These are phyloP conservation scores for Arabis alpina DNA, from an alignment of 345 rosid species.

Conservation along the genomic window DNA sequence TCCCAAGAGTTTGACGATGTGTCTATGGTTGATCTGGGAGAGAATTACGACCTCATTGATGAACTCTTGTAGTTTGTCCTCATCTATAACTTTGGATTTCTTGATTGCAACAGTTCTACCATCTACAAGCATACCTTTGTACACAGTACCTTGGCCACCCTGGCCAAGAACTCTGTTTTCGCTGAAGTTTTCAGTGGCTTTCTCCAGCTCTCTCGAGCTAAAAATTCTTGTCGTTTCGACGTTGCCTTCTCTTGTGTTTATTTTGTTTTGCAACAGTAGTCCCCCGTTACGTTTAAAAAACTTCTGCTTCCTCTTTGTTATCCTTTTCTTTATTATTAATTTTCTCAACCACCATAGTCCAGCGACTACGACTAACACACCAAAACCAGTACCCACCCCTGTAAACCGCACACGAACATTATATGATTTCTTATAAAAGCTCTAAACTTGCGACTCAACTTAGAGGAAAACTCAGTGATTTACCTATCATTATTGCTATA, in stretches of 20 bases:
- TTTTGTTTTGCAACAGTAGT: slow-evolving; percentile 42
- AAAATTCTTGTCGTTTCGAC: slow-evolving; percentile 41
- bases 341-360: slow-evolving; percentile 21
- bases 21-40: slow-evolving; percentile 51
- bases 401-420: slow-evolving; percentile 3
- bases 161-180: slow-evolving; percentile 45
- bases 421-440: too few species aligned
- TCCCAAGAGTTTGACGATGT: slow-evolving; percentile 51
- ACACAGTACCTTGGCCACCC: slow-evolving; percentile 54
- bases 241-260: slow-evolving; percentile 12
- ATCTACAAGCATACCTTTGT: slow-evolving; percentile 47
- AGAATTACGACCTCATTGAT: slow-evolving; percentile 54
- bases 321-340: neutral
- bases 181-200: slow-evolving; percentile 50
- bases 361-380: slow-evolving; percentile 11
- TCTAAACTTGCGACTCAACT: neutral
- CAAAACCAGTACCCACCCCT: slow-evolving; percentile 29
- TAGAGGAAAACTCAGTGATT: neutral
- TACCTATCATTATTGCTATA: too few species aligned
- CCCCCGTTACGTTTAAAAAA: slow-evolving; percentile 43
- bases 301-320: slow-evolving; percentile 16
- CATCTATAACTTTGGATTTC: slow-evolving; percentile 49
- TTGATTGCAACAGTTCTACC: slow-evolving; percentile 49
- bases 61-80: slow-evolving; percentile 51
- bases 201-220: slow-evolving; percentile 42